A percentile compares a stretch with the other conserved stretches of the same genome.
Evolutionary conservation across 306 rosid species (phyloP).

Genomic region (Fragaria nilgerrensis): DNA sequence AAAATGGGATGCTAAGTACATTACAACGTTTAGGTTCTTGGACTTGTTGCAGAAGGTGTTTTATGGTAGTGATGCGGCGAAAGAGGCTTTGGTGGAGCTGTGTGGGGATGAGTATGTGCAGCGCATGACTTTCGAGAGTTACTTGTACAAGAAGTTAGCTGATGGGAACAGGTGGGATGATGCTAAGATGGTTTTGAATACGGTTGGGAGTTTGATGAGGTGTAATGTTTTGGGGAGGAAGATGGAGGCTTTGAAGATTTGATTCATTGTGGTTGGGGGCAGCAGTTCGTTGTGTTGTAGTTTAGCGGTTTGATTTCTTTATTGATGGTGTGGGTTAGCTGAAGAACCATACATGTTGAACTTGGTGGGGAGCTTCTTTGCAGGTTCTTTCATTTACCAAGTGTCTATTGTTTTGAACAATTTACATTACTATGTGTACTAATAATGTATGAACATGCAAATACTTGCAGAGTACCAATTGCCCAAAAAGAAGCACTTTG

Average conservation of each 20-base stretch:
- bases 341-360: neutral
- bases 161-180: constrained; percentile 60
- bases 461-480: neutral
- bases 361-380: neutral
- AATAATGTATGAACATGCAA: constrained; percentile 3
- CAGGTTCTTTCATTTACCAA: constrained; percentile 4
- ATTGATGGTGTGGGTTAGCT: neutral
- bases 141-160: constrained; percentile 72
- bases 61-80: constrained; percentile 62
- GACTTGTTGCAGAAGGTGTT: constrained; percentile 84
- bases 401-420: neutral
- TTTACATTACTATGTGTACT: neutral
- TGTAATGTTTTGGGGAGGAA: constrained; percentile 37
- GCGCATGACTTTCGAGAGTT: constrained; percentile 86
- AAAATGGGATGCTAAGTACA: constrained; percentile 63
- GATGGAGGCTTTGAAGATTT: constrained; percentile 32
- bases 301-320: neutral
- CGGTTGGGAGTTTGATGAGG: constrained; percentile 66
- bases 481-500: neutral
- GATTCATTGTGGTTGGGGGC: neutral
- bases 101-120: constrained; percentile 94
- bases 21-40: constrained; percentile 56
- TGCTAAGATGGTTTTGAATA: constrained; percentile 52
- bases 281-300: neutral
- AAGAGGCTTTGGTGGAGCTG: constrained; percentile 91